A percentile compares a stretch with the other conserved stretches of the same genome.
phyloP scores from a whole-genome alignment of 139 green algal genomes.

The Chlamydomonas schloesseri region DNA sequence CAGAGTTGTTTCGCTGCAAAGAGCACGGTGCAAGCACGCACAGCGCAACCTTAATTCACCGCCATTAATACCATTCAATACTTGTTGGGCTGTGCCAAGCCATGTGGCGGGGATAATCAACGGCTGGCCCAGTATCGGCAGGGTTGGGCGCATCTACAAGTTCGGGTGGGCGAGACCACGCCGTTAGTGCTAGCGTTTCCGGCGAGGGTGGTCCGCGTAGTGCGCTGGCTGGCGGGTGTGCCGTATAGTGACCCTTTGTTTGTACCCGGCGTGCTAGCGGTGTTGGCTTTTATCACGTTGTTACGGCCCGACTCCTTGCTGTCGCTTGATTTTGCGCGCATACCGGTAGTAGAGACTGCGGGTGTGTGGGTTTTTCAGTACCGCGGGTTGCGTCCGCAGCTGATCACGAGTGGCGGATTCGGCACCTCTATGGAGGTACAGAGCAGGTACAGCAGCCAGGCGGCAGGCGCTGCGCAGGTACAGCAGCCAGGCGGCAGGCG shows the following conservation, averaged over 20 bases:
- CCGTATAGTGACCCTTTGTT: not conserved
- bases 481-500: too few relatives aligned
- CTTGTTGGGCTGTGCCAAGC: conserved; percentile 13
- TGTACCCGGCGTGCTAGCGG: not conserved
- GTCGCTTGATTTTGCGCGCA: not conserved
- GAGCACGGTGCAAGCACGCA: too few relatives aligned
- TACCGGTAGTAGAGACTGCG: not conserved
- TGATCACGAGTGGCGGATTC: too few relatives aligned
- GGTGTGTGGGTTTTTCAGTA: not conserved
- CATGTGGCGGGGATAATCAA: not conserved
- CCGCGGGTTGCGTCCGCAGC: too few relatives aligned
- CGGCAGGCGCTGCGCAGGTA: too few relatives aligned
- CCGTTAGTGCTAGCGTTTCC: not conserved
- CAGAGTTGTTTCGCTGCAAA: conserved; percentile 1
- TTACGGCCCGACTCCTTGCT: conserved; percentile 5
- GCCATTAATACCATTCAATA: conserved; percentile 31
- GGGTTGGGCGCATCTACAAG: conserved; percentile 23
- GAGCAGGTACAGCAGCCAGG: too few relatives aligned
- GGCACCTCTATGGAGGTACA: too few relatives aligned
- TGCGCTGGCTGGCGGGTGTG: not conserved
- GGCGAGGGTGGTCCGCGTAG: not conserved
- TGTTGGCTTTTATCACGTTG: not conserved
- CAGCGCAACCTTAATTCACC: too few relatives aligned
- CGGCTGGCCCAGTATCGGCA: not conserved
- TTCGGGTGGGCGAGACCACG: not conserved